Conservation (phyloP, 2,329 filamentous ascomycete genomes). For the Gaeumannomyces sp. region DNA sequence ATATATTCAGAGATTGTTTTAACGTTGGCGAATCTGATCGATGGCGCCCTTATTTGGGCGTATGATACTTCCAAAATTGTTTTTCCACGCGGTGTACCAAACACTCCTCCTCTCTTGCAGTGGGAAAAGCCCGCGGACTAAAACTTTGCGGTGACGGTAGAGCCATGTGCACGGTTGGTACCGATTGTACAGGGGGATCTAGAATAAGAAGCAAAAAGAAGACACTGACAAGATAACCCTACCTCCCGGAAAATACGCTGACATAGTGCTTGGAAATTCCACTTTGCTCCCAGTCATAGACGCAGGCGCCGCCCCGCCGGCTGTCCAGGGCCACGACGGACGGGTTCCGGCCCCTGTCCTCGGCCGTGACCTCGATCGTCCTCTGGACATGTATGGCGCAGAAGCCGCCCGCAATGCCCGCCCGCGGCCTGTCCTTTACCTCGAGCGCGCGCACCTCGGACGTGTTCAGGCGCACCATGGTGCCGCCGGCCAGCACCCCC, state of each 20-base stretch:
- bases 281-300: slow-evolving; percentile 7
- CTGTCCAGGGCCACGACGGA: not conserved
- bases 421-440: not conserved
- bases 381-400: slow-evolving; percentile 4
- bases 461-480: not conserved
- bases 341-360: not conserved
- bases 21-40: too few species aligned
- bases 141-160: too few species aligned
- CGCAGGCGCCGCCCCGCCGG: not conserved
- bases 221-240: not conserved
- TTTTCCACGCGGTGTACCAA: too few species aligned
- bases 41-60: too few species aligned
- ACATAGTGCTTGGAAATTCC: slow-evolving; percentile 5
- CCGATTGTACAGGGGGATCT: not conserved
- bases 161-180: not conserved
- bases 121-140: too few species aligned
- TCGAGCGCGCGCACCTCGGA: not conserved
- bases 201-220: not conserved
- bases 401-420: not conserved
- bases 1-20: too few species aligned
- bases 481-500: not conserved
- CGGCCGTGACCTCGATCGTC: slow-evolving; percentile 3
- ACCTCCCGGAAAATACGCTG: not conserved
- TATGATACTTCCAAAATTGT: too few species aligned
- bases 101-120: too few species aligned